Evolutionary conservation across 176 grass and related monocot genomes (phyloP).

Genomic region (Oryza meyeriana): DNA sequence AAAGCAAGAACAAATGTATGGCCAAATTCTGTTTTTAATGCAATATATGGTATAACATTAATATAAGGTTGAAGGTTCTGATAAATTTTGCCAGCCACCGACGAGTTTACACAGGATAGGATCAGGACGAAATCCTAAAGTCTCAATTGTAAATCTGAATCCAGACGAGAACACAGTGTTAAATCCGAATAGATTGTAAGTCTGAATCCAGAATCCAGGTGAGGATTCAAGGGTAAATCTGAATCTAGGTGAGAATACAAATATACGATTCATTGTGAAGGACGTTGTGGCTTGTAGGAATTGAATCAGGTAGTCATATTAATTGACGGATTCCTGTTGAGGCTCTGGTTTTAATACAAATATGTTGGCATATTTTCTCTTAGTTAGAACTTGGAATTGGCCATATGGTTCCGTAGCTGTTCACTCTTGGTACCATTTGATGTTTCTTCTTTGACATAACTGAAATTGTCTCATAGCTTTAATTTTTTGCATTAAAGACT

Average conservation of each 20-base stretch:
- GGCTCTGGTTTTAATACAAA: neutral
- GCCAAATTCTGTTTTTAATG: neutral
- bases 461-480: neutral
- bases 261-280: neutral
- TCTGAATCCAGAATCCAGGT: neutral
- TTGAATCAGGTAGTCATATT: neutral
- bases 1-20: no score
- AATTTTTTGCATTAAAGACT: neutral
- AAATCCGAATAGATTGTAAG: neutral
- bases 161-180: neutral
- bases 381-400: neutral
- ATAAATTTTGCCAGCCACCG: no score
- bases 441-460: neutral
- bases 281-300: neutral
- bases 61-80: no score
- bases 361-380: neutral
- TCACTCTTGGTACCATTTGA: neutral
- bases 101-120: neutral
- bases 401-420: neutral
- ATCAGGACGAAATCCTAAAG: neutral
- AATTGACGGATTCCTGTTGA: neutral
- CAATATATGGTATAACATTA: neutral
- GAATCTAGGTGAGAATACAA: neutral
- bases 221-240: neutral
- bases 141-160: neutral